A percentile compares a stretch with the other conserved stretches of the same genome.
Evolutionary conservation across 1,139 yeast genomes (phyloP).

Genomic region (Blastobotrys persicus): DNA sequence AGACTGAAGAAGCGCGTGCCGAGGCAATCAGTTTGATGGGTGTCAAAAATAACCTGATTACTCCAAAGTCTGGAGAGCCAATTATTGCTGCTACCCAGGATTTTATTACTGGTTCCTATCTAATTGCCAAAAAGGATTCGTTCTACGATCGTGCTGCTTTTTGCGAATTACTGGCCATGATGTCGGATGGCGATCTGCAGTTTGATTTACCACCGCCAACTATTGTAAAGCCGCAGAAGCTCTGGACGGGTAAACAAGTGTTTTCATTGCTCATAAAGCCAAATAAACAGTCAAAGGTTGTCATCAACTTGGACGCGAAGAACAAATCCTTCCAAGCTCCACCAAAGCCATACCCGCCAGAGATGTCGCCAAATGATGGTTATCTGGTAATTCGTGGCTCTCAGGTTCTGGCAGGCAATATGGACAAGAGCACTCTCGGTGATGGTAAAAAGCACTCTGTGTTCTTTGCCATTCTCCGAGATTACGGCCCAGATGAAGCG

Average conservation of each 20-base stretch:
- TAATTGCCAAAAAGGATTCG: conserved; percentile 89
- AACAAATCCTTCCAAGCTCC: conserved; percentile 85
- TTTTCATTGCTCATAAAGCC: conserved; percentile 87
- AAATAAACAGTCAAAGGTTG: conserved; percentile 67
- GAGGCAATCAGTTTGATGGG: conserved; percentile 99
- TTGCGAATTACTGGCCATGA: conserved; percentile 83
- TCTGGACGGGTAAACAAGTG: conserved; percentile 98
- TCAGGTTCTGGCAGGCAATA: conserved; percentile 82
- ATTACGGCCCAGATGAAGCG: conserved; percentile 93
- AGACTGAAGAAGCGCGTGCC: conserved; percentile 97
- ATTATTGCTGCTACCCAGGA: conserved; percentile 99
- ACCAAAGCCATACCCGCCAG: conserved; percentile 65
- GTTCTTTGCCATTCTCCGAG: conserved; percentile 89
- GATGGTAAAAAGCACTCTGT: conserved; percentile 98
- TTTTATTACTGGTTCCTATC: conserved; percentile 93
- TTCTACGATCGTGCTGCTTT: conserved; percentile 87
- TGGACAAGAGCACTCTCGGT: conserved; percentile 96
- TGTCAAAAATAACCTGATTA: conserved; percentile 86
- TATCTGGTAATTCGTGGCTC: conserved; percentile 88
- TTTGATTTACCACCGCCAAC: conserved; percentile 97
- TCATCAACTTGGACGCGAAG: conserved; percentile 90
- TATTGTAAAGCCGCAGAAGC: conserved; percentile 76
- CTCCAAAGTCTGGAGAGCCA: conserved; percentile 98
- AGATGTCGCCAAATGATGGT: conserved; percentile 98
- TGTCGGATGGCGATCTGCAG: conserved; percentile 87